phyloP scores from a whole-genome alignment of 352 stramenopile species.

The Pseudoperonospora humuli region DNA sequence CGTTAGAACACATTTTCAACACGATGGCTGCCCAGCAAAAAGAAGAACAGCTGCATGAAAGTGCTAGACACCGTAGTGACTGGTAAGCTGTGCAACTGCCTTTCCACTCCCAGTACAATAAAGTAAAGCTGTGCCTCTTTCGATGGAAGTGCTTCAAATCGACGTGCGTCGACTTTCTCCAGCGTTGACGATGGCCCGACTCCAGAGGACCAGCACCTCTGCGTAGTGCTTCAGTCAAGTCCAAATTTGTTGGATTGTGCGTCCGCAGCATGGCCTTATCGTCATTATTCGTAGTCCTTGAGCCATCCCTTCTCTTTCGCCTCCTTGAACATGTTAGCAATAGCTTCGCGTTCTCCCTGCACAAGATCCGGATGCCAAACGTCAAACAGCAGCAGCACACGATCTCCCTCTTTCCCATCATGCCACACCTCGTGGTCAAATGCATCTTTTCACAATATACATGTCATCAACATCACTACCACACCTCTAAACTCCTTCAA shows the following conservation, averaged over 20 bases:
- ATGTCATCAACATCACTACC: too few relatives aligned
- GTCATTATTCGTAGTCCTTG: slow-evolving; percentile 39
- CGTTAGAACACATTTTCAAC: slow-evolving; percentile 92
- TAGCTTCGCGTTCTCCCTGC: slow-evolving; percentile 42
- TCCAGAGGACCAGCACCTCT: too few relatives aligned
- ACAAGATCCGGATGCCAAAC: slow-evolving; percentile 67
- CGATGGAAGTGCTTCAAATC: background rate
- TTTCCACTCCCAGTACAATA: slow-evolving; percentile 13
- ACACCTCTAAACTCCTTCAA: too few relatives aligned
- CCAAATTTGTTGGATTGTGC: too few relatives aligned
- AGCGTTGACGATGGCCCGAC: too few relatives aligned
- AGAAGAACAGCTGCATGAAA: slow-evolving; percentile 39
- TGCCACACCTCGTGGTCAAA: slow-evolving; percentile 83
- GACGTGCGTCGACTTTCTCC: too few relatives aligned
- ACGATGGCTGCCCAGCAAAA: slow-evolving; percentile 79
- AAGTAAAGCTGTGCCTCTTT: slow-evolving; percentile 3
- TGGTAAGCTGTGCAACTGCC: slow-evolving; percentile 15
- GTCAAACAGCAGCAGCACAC: slow-evolving; percentile 85
- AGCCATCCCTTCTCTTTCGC: slow-evolving; percentile 73
- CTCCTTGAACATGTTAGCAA: slow-evolving; percentile 65
- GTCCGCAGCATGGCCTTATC: too few relatives aligned
- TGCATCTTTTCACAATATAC: slow-evolving; percentile 34
- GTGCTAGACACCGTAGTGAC: slow-evolving; percentile 18
- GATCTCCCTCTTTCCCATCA: slow-evolving; percentile 46
- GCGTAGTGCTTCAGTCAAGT: too few relatives aligned